These are phyloP conservation scores for Monosporascus sp. DNA, from an alignment of 2,329 filamentous ascomycete species.

Conservation along the genomic window DNA sequence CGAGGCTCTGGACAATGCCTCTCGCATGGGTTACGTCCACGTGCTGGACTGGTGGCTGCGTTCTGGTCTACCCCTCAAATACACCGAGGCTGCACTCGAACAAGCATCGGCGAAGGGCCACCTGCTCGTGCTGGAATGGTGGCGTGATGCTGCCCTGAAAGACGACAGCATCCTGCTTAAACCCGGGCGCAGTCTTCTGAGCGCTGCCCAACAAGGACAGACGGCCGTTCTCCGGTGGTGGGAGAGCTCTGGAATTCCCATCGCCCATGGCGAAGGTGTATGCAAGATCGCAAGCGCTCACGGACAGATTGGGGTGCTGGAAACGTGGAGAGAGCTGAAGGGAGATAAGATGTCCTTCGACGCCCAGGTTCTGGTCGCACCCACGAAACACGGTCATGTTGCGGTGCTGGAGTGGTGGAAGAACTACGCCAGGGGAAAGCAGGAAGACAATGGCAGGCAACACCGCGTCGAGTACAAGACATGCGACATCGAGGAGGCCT, in stretches of 20 bases:
- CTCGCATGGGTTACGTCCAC: constrained; percentile 75
- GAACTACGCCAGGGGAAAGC: constrained; percentile 53
- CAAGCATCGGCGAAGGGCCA: constrained; percentile 81
- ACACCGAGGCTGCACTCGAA: constrained; percentile 82
- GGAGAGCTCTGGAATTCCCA: constrained; percentile 74
- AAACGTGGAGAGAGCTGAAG: constrained; percentile 73
- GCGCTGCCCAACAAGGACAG: constrained; percentile 78
- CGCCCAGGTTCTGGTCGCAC: constrained; percentile 75
- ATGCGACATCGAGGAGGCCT: constrained; percentile 89
- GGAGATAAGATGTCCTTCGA: constrained; percentile 72
- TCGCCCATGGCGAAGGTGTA: constrained; percentile 74
- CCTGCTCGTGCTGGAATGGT: constrained; percentile 87
- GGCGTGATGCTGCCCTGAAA: constrained; percentile 65
- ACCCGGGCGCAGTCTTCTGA: constrained; percentile 77
- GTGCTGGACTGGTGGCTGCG: constrained; percentile 91
- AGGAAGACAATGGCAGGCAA: constrained; percentile 48
- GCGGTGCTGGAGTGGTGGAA: constrained; percentile 92
- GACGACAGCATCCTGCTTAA: constrained; percentile 60
- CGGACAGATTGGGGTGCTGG: constrained; percentile 77
- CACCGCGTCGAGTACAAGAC: constrained; percentile 87
- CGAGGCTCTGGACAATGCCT: constrained; percentile 84
- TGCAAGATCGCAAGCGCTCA: constrained; percentile 80
- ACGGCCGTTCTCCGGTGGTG: constrained; percentile 79
- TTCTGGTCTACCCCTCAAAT: constrained; percentile 70
- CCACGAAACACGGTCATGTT: constrained; percentile 81